A percentile compares a stretch with the other conserved stretches of the same genome.
Evolutionary conservation across 345 rosid genomes (phyloP).

Genomic region (Arabidopsis suecica): DNA sequence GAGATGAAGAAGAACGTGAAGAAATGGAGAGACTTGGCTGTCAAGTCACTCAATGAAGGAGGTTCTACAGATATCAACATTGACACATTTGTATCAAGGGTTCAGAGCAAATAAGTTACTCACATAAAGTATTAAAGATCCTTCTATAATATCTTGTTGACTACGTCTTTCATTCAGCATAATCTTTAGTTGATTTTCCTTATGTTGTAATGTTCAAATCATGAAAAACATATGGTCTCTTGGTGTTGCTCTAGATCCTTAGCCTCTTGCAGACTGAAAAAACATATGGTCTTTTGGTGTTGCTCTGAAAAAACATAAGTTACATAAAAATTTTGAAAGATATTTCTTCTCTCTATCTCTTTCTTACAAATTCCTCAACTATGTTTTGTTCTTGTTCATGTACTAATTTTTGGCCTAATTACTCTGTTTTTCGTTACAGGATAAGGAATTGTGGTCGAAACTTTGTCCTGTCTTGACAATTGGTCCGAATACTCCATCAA

Average conservation of each 20-base stretch:
- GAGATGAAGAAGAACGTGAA: constrained; percentile 48
- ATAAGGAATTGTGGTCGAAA: constrained; percentile 53
- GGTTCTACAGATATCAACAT: constrained; percentile 60
- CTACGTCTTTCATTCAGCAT: constrained; percentile 9
- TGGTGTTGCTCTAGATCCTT: not conserved
- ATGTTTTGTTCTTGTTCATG: not conserved
- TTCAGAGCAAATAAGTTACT: constrained; percentile 15
- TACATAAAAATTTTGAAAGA: not conserved
- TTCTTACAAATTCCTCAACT: not conserved
- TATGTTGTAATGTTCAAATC: not conserved
- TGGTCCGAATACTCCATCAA: constrained; percentile 72
- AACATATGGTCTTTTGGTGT: not conserved
- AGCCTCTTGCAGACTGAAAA: not conserved
- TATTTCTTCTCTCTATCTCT: not conserved
- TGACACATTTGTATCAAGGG: constrained; percentile 45
- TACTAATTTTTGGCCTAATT: not conserved
- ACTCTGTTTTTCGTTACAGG: constrained; percentile 44
- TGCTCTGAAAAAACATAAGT: not conserved
- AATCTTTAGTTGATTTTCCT: not conserved
- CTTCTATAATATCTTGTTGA: not conserved
- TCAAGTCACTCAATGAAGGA: constrained; percentile 52
- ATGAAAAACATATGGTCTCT: too few species aligned
- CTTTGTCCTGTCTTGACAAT: constrained; percentile 49
- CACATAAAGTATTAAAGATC: constrained; percentile 4
- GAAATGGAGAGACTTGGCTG: constrained; percentile 59